Evolutionary conservation across 345 rosid genomes (phyloP), one percentile per base, ranked within the genome.

Genomic region (Eucalyptus regnans): DNA sequence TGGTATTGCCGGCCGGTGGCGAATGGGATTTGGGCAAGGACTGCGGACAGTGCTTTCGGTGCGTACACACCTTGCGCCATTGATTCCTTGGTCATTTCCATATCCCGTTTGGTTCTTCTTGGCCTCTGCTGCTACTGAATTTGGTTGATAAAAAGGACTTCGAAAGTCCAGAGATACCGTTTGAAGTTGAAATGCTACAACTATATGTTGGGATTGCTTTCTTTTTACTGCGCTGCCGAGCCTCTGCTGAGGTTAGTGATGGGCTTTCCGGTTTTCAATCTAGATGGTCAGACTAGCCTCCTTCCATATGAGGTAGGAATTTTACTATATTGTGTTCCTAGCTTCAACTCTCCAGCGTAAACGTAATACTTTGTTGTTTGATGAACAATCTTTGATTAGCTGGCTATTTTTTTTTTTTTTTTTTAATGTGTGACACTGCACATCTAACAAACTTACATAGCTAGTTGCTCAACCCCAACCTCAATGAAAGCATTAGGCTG

Each of bases 1-100:
- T 97, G 98, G 99, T 97, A 94, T 66, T 97, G 99, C 89, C 92
- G 89, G 58, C 99, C 99, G 29, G 91, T 90, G 91, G 86, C 91
- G n/a, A 90, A 95, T 76, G 97, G 96, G 56, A 86, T 93, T 89
- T 96, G 99, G 98, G 92, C 92, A 43, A 93, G 90, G 87, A 86
- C 89, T 54, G 96, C 86, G 44, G 92, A 94, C 88, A 93, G 96
- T 87, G 96, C 96, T 48, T 96, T 97, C 89, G 98, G 99, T 9
- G 92, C 92, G 27, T 95, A 93, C 90, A 94, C 98, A 54, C 96
- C 98, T 11, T 97, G 97, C 84, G 98, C 94, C 3, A 92, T 95
- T 23, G 96, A 95, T 90, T 90, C 95, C 27, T 22, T 94, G 49
- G 98, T 96, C 89, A 90, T 96, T 29, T 91, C 90, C 88, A n/a